Conservation (phyloP, 148 eudicot species). For the Chenopodium berlandieri region DNA sequence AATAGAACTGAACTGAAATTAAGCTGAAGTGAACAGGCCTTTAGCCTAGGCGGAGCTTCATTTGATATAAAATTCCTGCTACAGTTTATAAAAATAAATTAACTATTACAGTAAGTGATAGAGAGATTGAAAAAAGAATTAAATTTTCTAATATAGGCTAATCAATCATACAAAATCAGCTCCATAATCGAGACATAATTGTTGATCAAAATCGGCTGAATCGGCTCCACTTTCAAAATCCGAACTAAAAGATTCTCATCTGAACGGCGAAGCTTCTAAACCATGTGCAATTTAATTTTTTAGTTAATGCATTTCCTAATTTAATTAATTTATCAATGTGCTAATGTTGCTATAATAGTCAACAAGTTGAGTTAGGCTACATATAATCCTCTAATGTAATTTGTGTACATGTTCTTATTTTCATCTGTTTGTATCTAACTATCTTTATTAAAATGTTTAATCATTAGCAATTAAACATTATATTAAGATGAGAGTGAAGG, state of each 20-base stretch:
- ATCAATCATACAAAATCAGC: not conserved
- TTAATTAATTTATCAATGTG: not conserved
- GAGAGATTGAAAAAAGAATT: too few species aligned
- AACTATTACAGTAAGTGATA: too few species aligned
- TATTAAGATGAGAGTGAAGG: too few species aligned
- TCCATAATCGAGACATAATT: not conserved
- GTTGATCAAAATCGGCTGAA: not conserved
- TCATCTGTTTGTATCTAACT: not conserved
- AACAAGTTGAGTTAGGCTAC: not conserved
- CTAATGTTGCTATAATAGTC: not conserved
- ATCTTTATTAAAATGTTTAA: not conserved
- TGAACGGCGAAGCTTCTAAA: constrained; percentile 54
- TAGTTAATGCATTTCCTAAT: not conserved
- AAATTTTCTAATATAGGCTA: too few species aligned
- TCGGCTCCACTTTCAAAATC: not conserved
- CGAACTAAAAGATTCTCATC: constrained; percentile 38
- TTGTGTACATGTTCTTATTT: not conserved
- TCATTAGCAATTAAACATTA: too few species aligned
- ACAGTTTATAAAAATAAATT: too few species aligned
- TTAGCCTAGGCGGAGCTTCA: not conserved
- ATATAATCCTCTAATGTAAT: not conserved
- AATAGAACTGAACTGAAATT: too few species aligned
- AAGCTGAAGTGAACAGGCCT: too few species aligned
- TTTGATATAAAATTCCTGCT: too few species aligned
- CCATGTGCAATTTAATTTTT: constrained; percentile 19